Base-by-base conservation (phyloP, 495 filamentous ascomycete genomes). In the Neurospora intermedia region DNA sequence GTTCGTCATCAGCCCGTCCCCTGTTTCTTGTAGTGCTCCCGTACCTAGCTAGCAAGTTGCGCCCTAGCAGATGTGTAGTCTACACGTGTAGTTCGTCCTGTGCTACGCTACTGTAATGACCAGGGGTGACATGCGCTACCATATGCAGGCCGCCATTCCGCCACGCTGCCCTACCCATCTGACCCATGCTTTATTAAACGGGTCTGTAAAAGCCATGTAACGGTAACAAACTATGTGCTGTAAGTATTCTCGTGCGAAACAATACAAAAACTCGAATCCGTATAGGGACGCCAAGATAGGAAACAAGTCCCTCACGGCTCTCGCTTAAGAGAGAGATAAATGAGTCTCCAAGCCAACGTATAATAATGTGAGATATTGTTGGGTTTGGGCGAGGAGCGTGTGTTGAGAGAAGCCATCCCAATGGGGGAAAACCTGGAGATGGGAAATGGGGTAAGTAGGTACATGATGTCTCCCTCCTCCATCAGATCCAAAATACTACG, bases 121-220 rank as follows among this genome's bases (percentile, higher is more conserved):
- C 31, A 31, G 23, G 54, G 54, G 54, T 66, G 27, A 66, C 54
- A 35, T 66, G 54, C 54, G 15, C 54, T 66, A 66, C 54, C 54
- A 38, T 35, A 66, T 69, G 62, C 59, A 69, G 59, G 71, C 71
- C 71, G 54, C 71, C 46, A 40, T 69, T 41, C 46, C 71, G 38
- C 66, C 31, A 27, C 43, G 40, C 41, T 35, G 70, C 70, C 42
- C 41, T n/a, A 48, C 23, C 70, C 70, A 54, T 59, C 42, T 46
- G 43, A 66, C 54, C 54, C 54, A 35, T 66, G 54, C 54, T 27
- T 54, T 15, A 59, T 59, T 59, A 31, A 59, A 59, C 48, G 48
- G 48, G 23, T 59, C 48, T 59, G 7, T 66, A 66, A 66, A 35
- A 35, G 15, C 27, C 54, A 66, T 66, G 54, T 66, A 66, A 35